A percentile compares a stretch with the other conserved stretches of the same genome.
Conservation (phyloP, 2,329 filamentous ascomycete species). For the Truncatella angustata region DNA sequence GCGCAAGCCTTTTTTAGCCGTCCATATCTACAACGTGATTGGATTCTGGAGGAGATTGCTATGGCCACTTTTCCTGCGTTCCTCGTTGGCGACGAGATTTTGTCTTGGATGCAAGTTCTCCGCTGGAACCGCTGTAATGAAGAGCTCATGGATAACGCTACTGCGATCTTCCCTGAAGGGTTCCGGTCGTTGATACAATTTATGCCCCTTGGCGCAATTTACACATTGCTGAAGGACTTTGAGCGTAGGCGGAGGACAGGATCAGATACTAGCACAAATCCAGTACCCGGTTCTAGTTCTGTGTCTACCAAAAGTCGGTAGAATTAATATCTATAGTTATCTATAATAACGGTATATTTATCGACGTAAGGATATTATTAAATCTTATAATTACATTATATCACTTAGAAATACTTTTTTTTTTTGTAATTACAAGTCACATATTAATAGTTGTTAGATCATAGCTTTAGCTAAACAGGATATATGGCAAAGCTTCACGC, state of each 20-base stretch:
- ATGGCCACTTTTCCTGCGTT: conserved; percentile 27
- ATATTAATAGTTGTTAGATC: no score
- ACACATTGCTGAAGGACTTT: conserved; percentile 10
- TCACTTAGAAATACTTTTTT: no score
- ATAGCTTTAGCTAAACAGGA: no score
- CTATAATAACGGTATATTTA: no score
- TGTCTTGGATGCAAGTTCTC: conserved; percentile 34
- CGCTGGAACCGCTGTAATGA: conserved; percentile 32
- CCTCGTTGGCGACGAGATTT: conserved; percentile 32
- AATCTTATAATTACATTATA: no score
- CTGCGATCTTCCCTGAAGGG: conserved; percentile 26
- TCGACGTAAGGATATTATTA: no score
- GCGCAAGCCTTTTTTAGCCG: conserved; percentile 28
- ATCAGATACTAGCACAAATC: no score
- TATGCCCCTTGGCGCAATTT: conserved; percentile 16
- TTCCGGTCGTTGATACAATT: conserved; percentile 16
- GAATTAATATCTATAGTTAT: no score
- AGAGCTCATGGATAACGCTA: conserved; percentile 31
- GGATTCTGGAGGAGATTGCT: conserved; percentile 35
- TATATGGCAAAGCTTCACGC: no score
- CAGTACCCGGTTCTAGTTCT: no score
- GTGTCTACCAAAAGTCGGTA: no score
- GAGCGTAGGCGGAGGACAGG: conserved; percentile 12
- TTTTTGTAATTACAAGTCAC: no score
- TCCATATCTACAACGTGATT: conserved; percentile 33